Conservation (phyloP, 2,329 filamentous ascomycete species). For the Paradendryphiella salina region DNA sequence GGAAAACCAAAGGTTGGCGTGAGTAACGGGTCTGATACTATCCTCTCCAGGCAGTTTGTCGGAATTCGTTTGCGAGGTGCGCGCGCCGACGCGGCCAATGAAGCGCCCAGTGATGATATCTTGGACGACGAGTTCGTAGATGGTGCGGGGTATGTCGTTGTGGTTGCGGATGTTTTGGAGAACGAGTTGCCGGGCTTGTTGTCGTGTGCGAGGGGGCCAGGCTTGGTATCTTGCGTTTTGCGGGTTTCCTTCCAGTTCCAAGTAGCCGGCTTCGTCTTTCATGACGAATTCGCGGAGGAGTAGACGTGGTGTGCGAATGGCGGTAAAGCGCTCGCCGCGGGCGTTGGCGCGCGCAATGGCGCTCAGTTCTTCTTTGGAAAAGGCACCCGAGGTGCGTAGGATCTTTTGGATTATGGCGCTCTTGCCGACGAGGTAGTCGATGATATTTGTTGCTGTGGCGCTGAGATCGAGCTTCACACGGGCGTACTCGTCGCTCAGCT, state of each 20-base stretch:
- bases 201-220: slow-evolving; percentile 28
- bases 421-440: slow-evolving; percentile 31
- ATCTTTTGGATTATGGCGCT: slow-evolving; percentile 27
- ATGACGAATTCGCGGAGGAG: slow-evolving; percentile 34
- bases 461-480: slow-evolving; percentile 28
- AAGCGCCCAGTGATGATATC: slow-evolving; percentile 17
- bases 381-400: slow-evolving; percentile 14
- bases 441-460: slow-evolving; percentile 21
- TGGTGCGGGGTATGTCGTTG: slow-evolving; percentile 17
- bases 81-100: slow-evolving; percentile 39
- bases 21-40: slow-evolving; percentile 11
- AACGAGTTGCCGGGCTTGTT: slow-evolving; percentile 28
- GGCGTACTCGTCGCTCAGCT: slow-evolving; percentile 39
- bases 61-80: slow-evolving; percentile 10
- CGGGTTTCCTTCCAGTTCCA: slow-evolving; percentile 28
- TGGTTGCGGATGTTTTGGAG: slow-evolving; percentile 23
- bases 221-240: slow-evolving; percentile 37
- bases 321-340: slow-evolving; percentile 20
- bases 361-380: slow-evolving; percentile 26
- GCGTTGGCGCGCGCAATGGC: slow-evolving; percentile 23
- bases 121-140: slow-evolving; percentile 39
- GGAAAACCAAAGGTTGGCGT: slow-evolving; percentile 38
- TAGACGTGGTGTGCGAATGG: slow-evolving; percentile 29
- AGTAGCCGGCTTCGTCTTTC: slow-evolving; percentile 27
- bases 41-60: slow-evolving; percentile 10